Evolutionary conservation across 2,329 filamentous ascomycete genomes (phyloP).

Genomic region (Sporothrix schenckii): DNA sequence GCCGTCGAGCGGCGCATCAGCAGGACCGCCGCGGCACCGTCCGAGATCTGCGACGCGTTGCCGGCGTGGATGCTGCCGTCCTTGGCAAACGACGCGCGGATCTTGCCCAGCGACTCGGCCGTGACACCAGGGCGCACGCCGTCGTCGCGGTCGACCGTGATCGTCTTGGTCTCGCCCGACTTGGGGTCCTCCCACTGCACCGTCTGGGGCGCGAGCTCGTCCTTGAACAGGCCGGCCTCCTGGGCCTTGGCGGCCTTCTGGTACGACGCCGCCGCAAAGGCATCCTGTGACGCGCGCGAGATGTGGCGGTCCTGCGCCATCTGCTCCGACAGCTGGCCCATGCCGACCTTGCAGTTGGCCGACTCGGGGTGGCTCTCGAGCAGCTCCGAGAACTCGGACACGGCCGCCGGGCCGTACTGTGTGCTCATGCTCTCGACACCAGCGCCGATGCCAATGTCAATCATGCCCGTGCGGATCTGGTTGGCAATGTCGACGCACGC

Average conservation of each 20-base stretch:
- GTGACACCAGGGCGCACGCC: slow-evolving; percentile 86
- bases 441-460: slow-evolving; percentile 89
- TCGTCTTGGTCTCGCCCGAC: slow-evolving; percentile 78
- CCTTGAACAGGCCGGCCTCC: slow-evolving; percentile 83
- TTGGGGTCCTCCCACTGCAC: slow-evolving; percentile 91
- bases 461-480: slow-evolving; percentile 88
- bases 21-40: slow-evolving; percentile 92
- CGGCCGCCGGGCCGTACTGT: slow-evolving; percentile 87
- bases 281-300: slow-evolving; percentile 74
- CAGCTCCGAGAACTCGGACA: slow-evolving; percentile 88
- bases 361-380: slow-evolving; percentile 80
- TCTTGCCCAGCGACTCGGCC: slow-evolving; percentile 84
- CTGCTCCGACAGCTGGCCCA: slow-evolving; percentile 90
- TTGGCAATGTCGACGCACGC: slow-evolving; percentile 94
- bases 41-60: slow-evolving; percentile 93
- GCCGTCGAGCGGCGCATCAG: slow-evolving; percentile 94
- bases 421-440: slow-evolving; percentile 95
- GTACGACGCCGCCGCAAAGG: slow-evolving; percentile 92
- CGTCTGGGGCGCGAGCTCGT: slow-evolving; percentile 85
- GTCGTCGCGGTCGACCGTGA: slow-evolving; percentile 84
- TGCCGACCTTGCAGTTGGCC: slow-evolving; percentile 95
- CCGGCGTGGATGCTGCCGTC: slow-evolving; percentile 90
- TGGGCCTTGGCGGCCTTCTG: slow-evolving; percentile 87
- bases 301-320: slow-evolving; percentile 89
- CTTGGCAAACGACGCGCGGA: slow-evolving; percentile 85